Conservation (phyloP, 257 asterid genomes). For the Fraxinus cuspidata region DNA sequence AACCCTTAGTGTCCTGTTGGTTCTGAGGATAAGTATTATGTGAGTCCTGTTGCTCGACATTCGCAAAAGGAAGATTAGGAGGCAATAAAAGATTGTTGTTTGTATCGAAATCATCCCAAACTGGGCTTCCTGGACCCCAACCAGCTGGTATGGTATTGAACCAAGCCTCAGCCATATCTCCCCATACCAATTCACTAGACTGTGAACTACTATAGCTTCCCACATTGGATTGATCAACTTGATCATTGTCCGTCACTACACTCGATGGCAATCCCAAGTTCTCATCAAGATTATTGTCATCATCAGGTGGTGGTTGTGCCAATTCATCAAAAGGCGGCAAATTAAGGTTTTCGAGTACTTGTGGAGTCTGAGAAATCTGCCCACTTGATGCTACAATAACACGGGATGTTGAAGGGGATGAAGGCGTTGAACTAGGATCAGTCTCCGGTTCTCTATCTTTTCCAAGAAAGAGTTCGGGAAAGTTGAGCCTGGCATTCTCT, state of each 20-base stretch:
- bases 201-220: slow-evolving; percentile 29
- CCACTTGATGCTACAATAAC: slow-evolving; percentile 8
- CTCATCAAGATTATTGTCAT: slow-evolving; percentile 29
- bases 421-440: slow-evolving; percentile 9
- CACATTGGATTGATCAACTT: slow-evolving; percentile 28
- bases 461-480: slow-evolving; percentile 72
- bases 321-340: slow-evolving; percentile 18
- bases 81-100: slow-evolving; percentile 60
- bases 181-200: slow-evolving; percentile 79
- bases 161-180: slow-evolving; percentile 71
- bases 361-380: neutral
- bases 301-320: slow-evolving; percentile 15
- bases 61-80: slow-evolving; percentile 59
- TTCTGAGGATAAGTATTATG: slow-evolving; percentile 37
- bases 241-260: slow-evolving; percentile 31
- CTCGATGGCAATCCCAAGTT: slow-evolving; percentile 37
- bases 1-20: slow-evolving; percentile 32
- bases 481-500: slow-evolving; percentile 81
- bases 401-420: slow-evolving; percentile 27
- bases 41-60: slow-evolving; percentile 38
- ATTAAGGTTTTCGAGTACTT: slow-evolving; percentile 18
- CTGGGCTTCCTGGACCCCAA: slow-evolving; percentile 91
- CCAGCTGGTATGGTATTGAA: slow-evolving; percentile 64
- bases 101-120: slow-evolving; percentile 79
- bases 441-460: slow-evolving; percentile 34